Evolutionary conservation across 1,139 yeast species (phyloP), one percentile per base, ranked within the genome.

Genomic region (Suhomyces bolitotheri): DNA sequence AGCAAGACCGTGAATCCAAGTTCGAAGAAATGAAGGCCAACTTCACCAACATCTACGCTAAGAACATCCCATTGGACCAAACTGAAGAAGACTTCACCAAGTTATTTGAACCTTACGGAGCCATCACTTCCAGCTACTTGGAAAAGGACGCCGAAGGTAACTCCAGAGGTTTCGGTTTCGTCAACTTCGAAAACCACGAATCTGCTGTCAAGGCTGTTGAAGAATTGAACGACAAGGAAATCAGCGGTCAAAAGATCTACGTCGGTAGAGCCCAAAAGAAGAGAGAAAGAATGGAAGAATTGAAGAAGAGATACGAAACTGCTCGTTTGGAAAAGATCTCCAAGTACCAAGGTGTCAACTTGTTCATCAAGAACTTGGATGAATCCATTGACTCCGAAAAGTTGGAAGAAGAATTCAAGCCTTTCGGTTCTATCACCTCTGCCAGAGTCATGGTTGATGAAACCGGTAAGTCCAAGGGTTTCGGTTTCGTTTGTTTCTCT

Each of bases 201-300:
- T 75, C 82, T 55, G 99, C 99, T 53, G 78, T 76, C 52, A 79
- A 80, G 71, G 96, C 97, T 45, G 95, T 92, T 56, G 96, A 88
- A 43, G 95, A 77, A 58, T 80, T 92, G 65, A 87, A 94, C 71
- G 96, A 86, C 64, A 73, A 70, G 53, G 98, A 92, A 60, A 67
- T 83, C 64, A 80, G 78, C 56, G 92, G 92, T 58, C 89, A 86
- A 73, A 80, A 76, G 68, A 73, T 92, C 51, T 92, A 82, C 66
- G 98, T 92, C 57, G 97, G 97, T 56, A 89, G 98, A 72, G 99
- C 99, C 53, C 98, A 92, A 76, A 92, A 89, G 89, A 92, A 89
- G 80, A 78, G 87, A 69, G 99, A 92, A 78, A 90, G 99, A 76
- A 72, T 84, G 63, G 96, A 89, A 73, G 96, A 90, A 71, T 85